Evolutionary conservation across 1,139 yeast species (phyloP), one percentile per base, ranked within the genome.

Genomic region (Trichomonascaceae sp.): DNA sequence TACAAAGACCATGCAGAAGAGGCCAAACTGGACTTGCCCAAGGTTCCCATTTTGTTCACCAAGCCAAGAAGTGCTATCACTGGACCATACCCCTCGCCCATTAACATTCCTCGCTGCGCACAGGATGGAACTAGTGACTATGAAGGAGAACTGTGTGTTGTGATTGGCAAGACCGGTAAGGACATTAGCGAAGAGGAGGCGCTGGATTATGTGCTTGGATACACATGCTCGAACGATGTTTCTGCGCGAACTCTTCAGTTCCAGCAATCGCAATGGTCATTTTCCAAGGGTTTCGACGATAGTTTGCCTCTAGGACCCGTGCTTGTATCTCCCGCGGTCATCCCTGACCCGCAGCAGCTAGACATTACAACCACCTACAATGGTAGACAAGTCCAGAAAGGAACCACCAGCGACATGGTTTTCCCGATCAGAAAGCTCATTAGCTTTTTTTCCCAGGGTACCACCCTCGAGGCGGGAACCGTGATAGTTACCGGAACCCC

Each of bases 221-320:
- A 60, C 38, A 49, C 59, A 9, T 48, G 56, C 13, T 66, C 66
- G 9, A 60, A 62, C 37, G 67, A 62, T 43, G 57, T 62, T 5
- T 57, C 64, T 4, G 63, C 60, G 33, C 45, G 67, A 44, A 59
- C 62, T n/a, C 60, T 65, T 65, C 67, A 62, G 37, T 16, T 34
- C 11, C 38, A 37, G 16, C 41, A 59, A 1, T 53, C 64, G 4
- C 67, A 62, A 36, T 62, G 60, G 51, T 47, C 55, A 18, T 45
- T 53, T 26, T 60, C 63, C 8, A 62, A 62, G 45, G 54, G 59
- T 52, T 62, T 60, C 37, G 67, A 62, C 33, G 55, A 56, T 17
- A 57, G 50, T 42, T 60, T 61, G 15, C 62, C 63, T n/a, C 39
- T 58, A 27, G 62, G 62, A n/a, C 62, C 64, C 9, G 61, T 54